Evolutionary conservation across 176 grass and related monocot genomes (phyloP).

Genomic region (Triticum timopheevii): DNA sequence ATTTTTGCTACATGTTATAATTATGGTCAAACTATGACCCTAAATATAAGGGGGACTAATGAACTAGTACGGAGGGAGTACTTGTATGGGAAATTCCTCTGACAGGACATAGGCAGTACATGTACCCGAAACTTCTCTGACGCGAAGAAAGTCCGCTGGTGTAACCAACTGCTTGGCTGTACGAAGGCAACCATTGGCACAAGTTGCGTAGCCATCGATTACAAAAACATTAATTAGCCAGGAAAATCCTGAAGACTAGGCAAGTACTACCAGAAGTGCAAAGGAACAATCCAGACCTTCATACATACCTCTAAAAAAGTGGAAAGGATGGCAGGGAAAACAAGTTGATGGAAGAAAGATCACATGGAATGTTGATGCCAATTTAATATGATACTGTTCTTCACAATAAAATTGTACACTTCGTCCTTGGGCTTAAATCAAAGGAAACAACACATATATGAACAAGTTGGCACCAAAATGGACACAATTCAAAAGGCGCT

Average conservation of each 20-base stretch:
- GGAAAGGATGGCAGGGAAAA: background rate
- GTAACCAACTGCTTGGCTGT: too few species aligned
- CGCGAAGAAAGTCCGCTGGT: too few species aligned
- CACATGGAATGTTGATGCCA: constrained; percentile 12
- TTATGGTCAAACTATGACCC: too few species aligned
- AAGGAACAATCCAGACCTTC: background rate
- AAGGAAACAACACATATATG: constrained; percentile 40
- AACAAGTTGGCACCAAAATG: constrained; percentile 42
- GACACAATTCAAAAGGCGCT: background rate
- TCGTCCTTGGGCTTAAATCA: background rate
- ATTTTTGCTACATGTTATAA: too few species aligned
- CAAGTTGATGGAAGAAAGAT: background rate
- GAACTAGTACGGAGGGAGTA: too few species aligned
- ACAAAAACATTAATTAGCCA: background rate
- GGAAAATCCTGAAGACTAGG: background rate
- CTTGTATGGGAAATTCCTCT: too few species aligned
- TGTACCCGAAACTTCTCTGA: too few species aligned
- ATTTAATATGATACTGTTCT: constrained; percentile 27
- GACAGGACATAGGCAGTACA: too few species aligned
- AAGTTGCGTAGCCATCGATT: too few species aligned
- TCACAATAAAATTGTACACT: constrained; percentile 36
- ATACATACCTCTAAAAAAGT: background rate
- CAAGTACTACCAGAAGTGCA: background rate
- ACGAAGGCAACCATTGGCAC: too few species aligned
- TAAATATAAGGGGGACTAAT: too few species aligned